These are phyloP conservation scores for Lecanicillium sp. DNA, from an alignment of 2,329 filamentous ascomycete genomes.

Conservation along the genomic window DNA sequence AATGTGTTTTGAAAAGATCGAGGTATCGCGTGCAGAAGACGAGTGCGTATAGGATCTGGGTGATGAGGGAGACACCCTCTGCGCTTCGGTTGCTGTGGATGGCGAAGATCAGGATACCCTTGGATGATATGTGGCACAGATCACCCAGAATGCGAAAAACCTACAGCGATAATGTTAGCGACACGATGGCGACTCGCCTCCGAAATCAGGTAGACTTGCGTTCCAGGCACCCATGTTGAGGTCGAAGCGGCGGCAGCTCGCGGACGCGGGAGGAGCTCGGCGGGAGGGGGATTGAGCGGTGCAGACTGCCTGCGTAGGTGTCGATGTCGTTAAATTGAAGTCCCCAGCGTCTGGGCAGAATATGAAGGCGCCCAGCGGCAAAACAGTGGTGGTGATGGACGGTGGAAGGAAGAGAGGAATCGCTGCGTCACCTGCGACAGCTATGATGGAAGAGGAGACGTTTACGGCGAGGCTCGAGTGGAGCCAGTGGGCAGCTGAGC, in stretches of 20 bases:
- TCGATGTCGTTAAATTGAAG: neutral
- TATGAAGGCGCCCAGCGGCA: neutral
- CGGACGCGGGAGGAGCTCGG: neutral
- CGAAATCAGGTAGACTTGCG: slow-evolving; percentile 23
- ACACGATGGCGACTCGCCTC: neutral
- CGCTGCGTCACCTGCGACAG: slow-evolving; percentile 7
- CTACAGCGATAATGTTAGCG: slow-evolving; percentile 26
- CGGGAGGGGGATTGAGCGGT: neutral
- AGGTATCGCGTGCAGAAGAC: slow-evolving; percentile 87
- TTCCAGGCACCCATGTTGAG: slow-evolving; percentile 36
- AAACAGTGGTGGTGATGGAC: neutral
- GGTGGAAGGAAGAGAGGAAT: neutral
- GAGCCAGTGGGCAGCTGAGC: slow-evolving; percentile 5
- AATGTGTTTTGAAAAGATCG: slow-evolving; percentile 61
- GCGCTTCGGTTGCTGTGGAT: slow-evolving; percentile 85
- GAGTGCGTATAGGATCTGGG: slow-evolving; percentile 76
- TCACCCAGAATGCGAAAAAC: slow-evolving; percentile 75
- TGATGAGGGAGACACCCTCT: slow-evolving; percentile 88
- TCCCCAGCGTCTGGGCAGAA: neutral
- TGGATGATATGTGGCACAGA: slow-evolving; percentile 76
- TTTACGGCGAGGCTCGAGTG: slow-evolving; percentile 7
- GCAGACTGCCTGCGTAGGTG: neutral
- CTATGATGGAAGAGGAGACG: slow-evolving; percentile 9
- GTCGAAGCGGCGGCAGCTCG: slow-evolving; percentile 7
- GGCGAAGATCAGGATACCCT: slow-evolving; percentile 83